phyloP scores from a whole-genome alignment of 306 rosid genomes.

The Neltuma alba region DNA sequence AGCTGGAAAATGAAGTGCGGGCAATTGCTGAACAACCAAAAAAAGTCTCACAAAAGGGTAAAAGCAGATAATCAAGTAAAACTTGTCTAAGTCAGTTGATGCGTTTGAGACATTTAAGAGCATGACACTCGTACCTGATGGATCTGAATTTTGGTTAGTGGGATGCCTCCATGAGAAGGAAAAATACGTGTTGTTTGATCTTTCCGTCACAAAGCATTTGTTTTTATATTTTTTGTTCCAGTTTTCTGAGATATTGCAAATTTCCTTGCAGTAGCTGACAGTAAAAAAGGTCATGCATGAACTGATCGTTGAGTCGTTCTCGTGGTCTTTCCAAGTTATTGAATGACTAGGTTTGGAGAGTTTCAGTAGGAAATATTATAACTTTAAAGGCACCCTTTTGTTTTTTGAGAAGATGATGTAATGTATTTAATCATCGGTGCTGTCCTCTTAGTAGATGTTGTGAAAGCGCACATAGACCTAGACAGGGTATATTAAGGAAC shows the following conservation, averaged over 20 bases:
- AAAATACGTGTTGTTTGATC: not conserved
- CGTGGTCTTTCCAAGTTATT: not conserved
- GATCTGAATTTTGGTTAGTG: conserved; percentile 12
- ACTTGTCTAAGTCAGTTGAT: not conserved
- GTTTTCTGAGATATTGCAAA: not conserved
- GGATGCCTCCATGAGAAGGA: conserved; percentile 10
- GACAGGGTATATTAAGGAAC: not conserved
- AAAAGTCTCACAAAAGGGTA: not conserved
- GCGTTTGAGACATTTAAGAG: conserved; percentile 26
- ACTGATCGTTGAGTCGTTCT: not conserved
- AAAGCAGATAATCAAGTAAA: not conserved
- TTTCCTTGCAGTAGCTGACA: not conserved
- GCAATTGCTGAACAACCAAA: not conserved
- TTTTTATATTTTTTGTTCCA: not conserved
- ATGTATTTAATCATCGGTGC: not conserved
- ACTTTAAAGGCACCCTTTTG: not conserved
- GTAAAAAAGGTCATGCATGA: not conserved
- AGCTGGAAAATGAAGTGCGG: not conserved
- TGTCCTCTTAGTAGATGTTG: not conserved
- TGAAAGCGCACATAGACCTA: not conserved
- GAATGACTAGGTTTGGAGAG: not conserved
- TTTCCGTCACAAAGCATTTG: conserved; percentile 4
- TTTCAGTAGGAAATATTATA: not conserved
- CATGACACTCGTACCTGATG: not conserved
- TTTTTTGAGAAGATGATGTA: not conserved